Conservation (phyloP, 805 yeast genomes). For the Lipomyces anomalus region DNA sequence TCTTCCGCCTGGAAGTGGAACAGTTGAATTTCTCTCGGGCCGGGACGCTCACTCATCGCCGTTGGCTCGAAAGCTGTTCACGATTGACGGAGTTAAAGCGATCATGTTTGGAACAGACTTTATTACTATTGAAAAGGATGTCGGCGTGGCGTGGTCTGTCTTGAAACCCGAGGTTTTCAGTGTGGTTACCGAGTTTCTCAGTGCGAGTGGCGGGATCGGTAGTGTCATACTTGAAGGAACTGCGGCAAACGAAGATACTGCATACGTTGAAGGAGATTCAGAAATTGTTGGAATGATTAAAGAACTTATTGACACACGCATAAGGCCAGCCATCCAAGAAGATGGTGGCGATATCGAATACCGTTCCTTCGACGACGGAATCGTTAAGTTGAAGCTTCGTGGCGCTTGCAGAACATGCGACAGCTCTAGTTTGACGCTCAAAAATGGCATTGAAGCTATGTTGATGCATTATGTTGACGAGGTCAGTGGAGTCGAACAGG, state of each 20-base stretch:
- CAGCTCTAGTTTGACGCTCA: conserved; percentile 82
- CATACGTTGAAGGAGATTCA: conserved; percentile 58
- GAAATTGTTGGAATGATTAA: conserved; percentile 86
- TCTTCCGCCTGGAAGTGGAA: conserved; percentile 50
- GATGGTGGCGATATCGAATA: conserved; percentile 97
- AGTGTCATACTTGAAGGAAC: conserved; percentile 34
- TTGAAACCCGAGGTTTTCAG: conserved; percentile 58
- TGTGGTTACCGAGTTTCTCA: conserved; percentile 42
- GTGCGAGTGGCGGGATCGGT: conserved; percentile 46
- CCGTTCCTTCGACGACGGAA: conserved; percentile 81
- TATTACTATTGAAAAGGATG: conserved; percentile 67
- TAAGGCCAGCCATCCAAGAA: conserved; percentile 96
- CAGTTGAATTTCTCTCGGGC: conserved; percentile 67
- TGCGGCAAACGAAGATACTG: conserved; percentile 36
- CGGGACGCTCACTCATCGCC: conserved; percentile 74
- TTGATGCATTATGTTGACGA: conserved; percentile 94
- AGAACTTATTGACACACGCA: conserved; percentile 87
- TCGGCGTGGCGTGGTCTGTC: conserved; percentile 62
- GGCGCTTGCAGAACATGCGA: conserved; percentile 97
- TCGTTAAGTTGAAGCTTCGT: conserved; percentile 78
- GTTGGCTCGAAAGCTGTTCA: conserved; percentile 65
- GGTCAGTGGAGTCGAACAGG: conserved; percentile 80
- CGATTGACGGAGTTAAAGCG: conserved; percentile 68
- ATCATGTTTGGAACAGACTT: conserved; percentile 80
- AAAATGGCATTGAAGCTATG: conserved; percentile 97